Percentiles rank a stretch among this genome's conserved stretches.
phyloP scores from a whole-genome alignment of 2,329 filamentous ascomycete genomes.

The Coniochaeta sp. region DNA sequence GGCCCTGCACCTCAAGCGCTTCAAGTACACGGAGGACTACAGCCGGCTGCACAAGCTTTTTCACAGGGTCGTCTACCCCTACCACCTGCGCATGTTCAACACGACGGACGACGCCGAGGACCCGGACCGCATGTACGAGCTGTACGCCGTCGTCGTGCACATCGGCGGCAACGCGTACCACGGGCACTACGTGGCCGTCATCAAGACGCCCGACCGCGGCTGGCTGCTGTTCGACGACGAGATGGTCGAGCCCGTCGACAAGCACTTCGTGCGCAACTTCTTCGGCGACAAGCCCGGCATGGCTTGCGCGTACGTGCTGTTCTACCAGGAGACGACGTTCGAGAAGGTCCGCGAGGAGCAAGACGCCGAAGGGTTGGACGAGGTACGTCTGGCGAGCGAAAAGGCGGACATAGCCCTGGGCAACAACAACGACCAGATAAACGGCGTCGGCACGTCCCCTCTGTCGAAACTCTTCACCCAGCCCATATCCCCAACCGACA shows the following conservation, averaged over 20 bases:
- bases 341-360: conserved; percentile 68
- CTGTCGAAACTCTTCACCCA: conserved; percentile 45
- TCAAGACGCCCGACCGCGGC: conserved; percentile 92
- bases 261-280: conserved; percentile 92
- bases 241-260: conserved; percentile 96
- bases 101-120: conserved; percentile 94
- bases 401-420: conserved; percentile 49
- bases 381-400: conserved; percentile 48
- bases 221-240: conserved; percentile 98
- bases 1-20: conserved; percentile 88
- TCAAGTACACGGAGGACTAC: conserved; percentile 97
- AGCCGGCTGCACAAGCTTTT: conserved; percentile 93
- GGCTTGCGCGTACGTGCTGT: conserved; percentile 93
- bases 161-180: conserved; percentile 96
- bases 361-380: conserved; percentile 68
- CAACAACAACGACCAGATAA: conserved; percentile 29
- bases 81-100: conserved; percentile 93
- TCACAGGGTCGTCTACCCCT: conserved; percentile 93
- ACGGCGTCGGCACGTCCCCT: conserved; percentile 30
- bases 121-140: conserved; percentile 86
- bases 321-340: conserved; percentile 86
- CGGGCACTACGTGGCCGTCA: conserved; percentile 94
- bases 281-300: conserved; percentile 89
- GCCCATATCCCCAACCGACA: conserved; percentile 34
- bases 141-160: conserved; percentile 95